Percentiles rank a stretch among this genome's conserved stretches.
phyloP scores from a whole-genome alignment of 2,329 filamentous ascomycete genomes.

The Elsinoe arachidis region DNA sequence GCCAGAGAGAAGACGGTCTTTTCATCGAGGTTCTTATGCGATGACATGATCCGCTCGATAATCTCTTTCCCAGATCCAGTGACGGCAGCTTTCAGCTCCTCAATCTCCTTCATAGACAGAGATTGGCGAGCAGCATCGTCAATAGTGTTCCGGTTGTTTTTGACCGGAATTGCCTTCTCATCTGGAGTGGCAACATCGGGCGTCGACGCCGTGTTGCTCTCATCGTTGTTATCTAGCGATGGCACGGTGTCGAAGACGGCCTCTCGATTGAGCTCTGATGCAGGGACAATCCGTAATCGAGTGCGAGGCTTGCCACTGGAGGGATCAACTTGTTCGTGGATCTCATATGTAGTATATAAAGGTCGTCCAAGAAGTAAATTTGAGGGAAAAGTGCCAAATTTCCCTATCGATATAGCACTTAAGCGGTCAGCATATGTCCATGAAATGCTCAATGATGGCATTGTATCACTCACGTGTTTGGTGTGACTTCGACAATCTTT shows the following conservation, averaged over 20 bases:
- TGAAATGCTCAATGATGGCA: constrained; percentile 24
- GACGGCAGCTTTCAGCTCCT: constrained; percentile 61
- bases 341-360: constrained; percentile 83
- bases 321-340: constrained; percentile 59
- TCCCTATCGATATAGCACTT: constrained; percentile 66
- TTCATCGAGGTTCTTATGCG: constrained; percentile 81
- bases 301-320: constrained; percentile 50
- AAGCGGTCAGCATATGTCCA: constrained; percentile 38
- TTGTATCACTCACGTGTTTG: constrained; percentile 52
- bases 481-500: constrained; percentile 50
- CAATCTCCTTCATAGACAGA: constrained; percentile 62
- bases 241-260: constrained; percentile 50
- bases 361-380: constrained; percentile 88
- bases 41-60: constrained; percentile 84
- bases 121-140: constrained; percentile 64
- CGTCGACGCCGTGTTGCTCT: constrained; percentile 12
- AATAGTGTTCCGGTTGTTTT: constrained; percentile 55
- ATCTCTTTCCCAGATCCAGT: constrained; percentile 76
- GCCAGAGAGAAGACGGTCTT: constrained; percentile 90
- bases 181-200: constrained; percentile 25
- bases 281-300: constrained; percentile 67
- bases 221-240: constrained; percentile 21
- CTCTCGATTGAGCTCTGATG: constrained; percentile 76
- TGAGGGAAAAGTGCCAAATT: constrained; percentile 83
- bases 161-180: constrained; percentile 43